Evolutionary conservation across 768 basidiomycete genomes (phyloP), one percentile per base, ranked within the genome.

Genomic region (Phanerodontia chrysosporium): DNA sequence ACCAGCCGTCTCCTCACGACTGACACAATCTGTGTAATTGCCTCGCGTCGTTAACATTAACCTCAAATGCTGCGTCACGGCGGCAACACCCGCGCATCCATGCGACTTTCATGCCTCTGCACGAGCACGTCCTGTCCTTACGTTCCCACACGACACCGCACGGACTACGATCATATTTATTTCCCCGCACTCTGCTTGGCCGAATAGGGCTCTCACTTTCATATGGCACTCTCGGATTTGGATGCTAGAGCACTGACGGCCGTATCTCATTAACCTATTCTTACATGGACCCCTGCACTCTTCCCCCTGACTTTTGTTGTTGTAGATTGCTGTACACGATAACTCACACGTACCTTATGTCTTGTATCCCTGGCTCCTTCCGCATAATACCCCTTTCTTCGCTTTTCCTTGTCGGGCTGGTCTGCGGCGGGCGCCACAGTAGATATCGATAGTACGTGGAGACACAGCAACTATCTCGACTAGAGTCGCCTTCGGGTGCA

Each of bases 1-100:
- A n/a, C 61, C 64, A n/a, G 55, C 60, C 42, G 56, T 63, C 7
- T 58, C 64, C 7, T 67, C 66, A 59, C 65, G 64, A 51, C 66
- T 69, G 44, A 62, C 62, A 45, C 42, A 52, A 28, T 32, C 51
- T 36, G 44, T 35, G 13, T 60, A 51, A 36, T n/a, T n/a, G 18
- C 27, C 32, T n/a, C 59, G 32, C 22, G 10, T 25, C 18, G 25
- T 48, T 12, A 24, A 8, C 18, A 24, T 48, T n/a, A n/a, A 48
- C 13, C 46, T 48, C 27, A 48, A 48, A 30, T 32, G 49, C 30
- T 30, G 18, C 29, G 30, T 21, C 2, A 51, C 49, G 5, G 27
- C 18, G 24, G 24, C 21, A 16, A 42, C 18, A 49, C 52, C 25
- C 27, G 28, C 42, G 42, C 46, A 55, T 24, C 32, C 24, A 55